Base-by-base conservation (phyloP, 176 grass and related monocot genomes). In the Musa schizocarpa region DNA sequence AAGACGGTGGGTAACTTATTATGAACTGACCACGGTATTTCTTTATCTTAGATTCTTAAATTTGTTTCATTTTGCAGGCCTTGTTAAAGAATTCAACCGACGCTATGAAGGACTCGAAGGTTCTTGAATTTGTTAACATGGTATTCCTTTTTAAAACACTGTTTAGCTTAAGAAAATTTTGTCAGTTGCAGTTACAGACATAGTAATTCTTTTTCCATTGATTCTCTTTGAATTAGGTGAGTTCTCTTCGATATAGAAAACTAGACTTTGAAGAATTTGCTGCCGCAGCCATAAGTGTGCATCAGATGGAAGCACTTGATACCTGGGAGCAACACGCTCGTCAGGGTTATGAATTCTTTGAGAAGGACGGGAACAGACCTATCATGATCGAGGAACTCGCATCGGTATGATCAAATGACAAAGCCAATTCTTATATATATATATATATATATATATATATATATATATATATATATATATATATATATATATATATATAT, bases 331-430 rank as follows among this genome's bases (percentile, higher is more conserved):
- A 95, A 58, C 91, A 99, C 0, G 96, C 88, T 2, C 87, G 88
- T 58, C 84, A 81, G 25, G 96, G 82, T 24, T 99, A 95, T 1
- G 96, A 99, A 27, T 86, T 95, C 51, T 99, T 99, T 21, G 91
- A 99, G 8, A 99, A 99, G 82, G 96, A 99, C 64, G 96, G 91
- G n/a, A 99, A 95, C 81, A 89, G 96, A 11, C 91, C 96, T 65
- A 99, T 99, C 71, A 90, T 99, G 68, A 99, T 99, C 11, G 96
- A 99, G 81, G 96, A 99, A 64, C 91, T 99, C 52, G 96, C 96
- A 69, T 95, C 96, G 78, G 96, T 99, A 94, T 11, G 65, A 52
- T 43, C 34, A 43, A 43, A 6, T 6, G 34, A 43, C 34, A 43
- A 43, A 43, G 4, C 34, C 34, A 5, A 43, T 43, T 43, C 34